Evolutionary conservation across 345 rosid genomes (phyloP).

Genomic region (Excoecaria cochinchinensis): DNA sequence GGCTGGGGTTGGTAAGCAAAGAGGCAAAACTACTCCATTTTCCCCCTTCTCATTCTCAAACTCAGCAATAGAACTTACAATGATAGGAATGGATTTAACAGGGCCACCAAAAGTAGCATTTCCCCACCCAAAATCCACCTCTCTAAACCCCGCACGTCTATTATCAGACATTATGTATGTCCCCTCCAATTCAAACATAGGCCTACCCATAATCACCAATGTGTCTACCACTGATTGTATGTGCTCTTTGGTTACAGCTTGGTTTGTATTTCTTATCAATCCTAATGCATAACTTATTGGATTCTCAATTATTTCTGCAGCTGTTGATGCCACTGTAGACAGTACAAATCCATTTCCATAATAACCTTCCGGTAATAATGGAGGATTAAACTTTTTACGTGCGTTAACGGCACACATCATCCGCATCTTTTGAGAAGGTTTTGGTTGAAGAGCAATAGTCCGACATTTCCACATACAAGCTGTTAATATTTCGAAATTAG

Average conservation of each 20-base stretch:
- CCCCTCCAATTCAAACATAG: background rate
- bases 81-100: conserved; percentile 10
- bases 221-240: conserved; percentile 20
- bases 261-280: conserved; percentile 31
- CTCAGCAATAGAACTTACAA: no score
- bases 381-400: background rate
- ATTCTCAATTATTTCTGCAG: conserved; percentile 7
- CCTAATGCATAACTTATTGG: conserved; percentile 40
- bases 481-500: conserved; percentile 23
- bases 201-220: conserved; percentile 20
- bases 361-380: conserved; percentile 23
- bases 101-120: conserved; percentile 21
- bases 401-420: conserved; percentile 5
- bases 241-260: conserved; percentile 23
- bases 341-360: conserved; percentile 41
- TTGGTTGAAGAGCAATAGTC: conserved; percentile 12
- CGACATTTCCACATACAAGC: conserved; percentile 37
- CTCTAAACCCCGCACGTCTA: background rate
- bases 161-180: conserved; percentile 7
- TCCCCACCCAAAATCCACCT: conserved; percentile 36
- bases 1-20: conserved; percentile 19
- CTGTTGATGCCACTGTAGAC: conserved; percentile 28
- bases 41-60: conserved; percentile 19
- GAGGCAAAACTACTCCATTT: conserved; percentile 18
- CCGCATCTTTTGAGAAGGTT: conserved; percentile 18